phyloP scores from a whole-genome alignment of 345 rosid species.

The Balakata baccata region DNA sequence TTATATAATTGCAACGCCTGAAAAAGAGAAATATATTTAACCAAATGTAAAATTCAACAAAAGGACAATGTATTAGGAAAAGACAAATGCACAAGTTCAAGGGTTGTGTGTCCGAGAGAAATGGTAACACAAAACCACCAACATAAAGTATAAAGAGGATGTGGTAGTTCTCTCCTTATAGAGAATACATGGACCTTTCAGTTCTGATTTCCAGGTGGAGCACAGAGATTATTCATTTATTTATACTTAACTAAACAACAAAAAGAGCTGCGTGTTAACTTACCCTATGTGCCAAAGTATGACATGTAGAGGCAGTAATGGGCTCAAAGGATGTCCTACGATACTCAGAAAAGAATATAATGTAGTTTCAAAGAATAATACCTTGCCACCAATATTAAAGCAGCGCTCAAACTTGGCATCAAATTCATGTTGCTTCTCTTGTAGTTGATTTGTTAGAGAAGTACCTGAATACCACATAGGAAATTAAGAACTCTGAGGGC shows the following conservation, averaged over 20 bases:
- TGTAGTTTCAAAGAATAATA: slow-evolving; percentile 17
- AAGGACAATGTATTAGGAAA: slow-evolving; percentile 4
- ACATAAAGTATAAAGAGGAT: neutral
- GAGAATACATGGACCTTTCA: too few species aligned
- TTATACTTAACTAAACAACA: neutral
- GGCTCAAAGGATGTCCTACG: neutral
- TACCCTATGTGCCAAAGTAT: neutral
- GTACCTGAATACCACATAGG: slow-evolving; percentile 34
- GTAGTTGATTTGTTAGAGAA: slow-evolving; percentile 50
- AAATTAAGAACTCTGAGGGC: slow-evolving; percentile 4
- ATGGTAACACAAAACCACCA: neutral
- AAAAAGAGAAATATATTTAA: neutral
- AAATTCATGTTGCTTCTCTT: slow-evolving; percentile 60
- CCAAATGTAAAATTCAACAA: neutral
- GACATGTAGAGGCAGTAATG: slow-evolving; percentile 3
- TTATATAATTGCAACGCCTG: neutral
- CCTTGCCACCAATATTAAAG: slow-evolving; percentile 64
- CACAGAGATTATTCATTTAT: neutral
- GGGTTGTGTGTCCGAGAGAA: neutral
- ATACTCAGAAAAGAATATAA: neutral
- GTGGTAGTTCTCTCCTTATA: neutral
- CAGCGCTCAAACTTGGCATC: slow-evolving; percentile 55
- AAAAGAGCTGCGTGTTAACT: neutral
- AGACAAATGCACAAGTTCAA: slow-evolving; percentile 10
- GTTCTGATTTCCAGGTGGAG: neutral